Conservation (phyloP, 2,329 filamentous ascomycete species). For the Alternaria rosae region DNA sequence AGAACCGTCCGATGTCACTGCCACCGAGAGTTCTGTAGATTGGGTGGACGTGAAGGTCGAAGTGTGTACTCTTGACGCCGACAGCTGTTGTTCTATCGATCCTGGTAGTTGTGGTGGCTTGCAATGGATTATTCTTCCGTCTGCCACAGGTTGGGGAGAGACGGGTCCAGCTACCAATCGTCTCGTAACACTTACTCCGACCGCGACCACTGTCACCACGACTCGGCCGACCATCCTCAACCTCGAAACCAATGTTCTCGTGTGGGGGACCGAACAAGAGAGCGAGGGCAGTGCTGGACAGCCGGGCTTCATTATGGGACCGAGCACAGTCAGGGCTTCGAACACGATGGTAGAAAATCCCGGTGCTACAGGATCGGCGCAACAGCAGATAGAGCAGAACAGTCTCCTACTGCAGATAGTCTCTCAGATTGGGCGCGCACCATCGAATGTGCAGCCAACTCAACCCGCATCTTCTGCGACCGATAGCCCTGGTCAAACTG, state of each 20-base stretch:
- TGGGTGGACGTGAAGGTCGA: neutral
- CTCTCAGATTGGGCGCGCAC: slow-evolving; percentile 19
- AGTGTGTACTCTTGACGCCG: neutral
- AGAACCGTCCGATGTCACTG: neutral
- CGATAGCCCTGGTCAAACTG: neutral
- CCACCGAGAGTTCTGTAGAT: neutral
- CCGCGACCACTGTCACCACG: slow-evolving; percentile 17
- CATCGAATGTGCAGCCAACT: slow-evolving; percentile 13
- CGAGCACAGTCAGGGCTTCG: neutral
- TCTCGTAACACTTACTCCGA: slow-evolving; percentile 5
- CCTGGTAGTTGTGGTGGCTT: neutral
- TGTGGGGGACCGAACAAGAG: neutral
- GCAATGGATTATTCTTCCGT: slow-evolving; percentile 9
- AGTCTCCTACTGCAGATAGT: slow-evolving; percentile 28
- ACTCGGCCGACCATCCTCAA: slow-evolving; percentile 25
- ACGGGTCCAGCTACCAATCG: neutral
- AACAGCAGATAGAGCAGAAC: slow-evolving; percentile 12
- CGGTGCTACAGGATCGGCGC: neutral
- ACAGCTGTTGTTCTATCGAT: neutral
- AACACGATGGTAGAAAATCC: neutral
- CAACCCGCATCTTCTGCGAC: neutral
- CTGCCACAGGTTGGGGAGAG: slow-evolving; percentile 25
- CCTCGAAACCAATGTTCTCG: slow-evolving; percentile 20
- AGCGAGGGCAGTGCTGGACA: neutral
- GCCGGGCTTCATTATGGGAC: neutral